Percentiles rank a stretch among this genome's conserved stretches.
Conservation (phyloP, 208 protist genomes). For the Blechomonas ayalai region DNA sequence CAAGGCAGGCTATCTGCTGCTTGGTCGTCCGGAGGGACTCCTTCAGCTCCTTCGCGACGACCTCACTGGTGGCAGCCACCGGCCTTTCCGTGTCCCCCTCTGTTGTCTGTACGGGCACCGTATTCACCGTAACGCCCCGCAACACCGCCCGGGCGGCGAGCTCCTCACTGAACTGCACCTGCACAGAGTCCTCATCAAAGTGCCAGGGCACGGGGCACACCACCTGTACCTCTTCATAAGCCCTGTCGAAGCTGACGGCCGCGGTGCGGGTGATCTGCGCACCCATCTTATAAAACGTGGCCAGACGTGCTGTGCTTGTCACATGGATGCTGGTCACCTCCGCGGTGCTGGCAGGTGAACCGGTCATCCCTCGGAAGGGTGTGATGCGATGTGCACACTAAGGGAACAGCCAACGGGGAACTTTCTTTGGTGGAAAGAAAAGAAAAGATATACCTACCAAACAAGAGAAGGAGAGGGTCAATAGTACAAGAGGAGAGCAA, state of each 20-base stretch:
- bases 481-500: not conserved
- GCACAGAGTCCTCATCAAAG: conserved; percentile 20
- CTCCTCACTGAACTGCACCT: conserved; percentile 16
- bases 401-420: not conserved
- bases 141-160: conserved; percentile 12
- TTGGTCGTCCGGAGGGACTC: not conserved
- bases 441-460: not conserved
- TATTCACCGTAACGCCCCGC: conserved; percentile 13
- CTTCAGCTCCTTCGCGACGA: conserved; percentile 5
- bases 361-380: not conserved
- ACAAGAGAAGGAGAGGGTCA: not conserved
- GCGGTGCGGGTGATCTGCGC: conserved; percentile 12
- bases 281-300: conserved; percentile 6
- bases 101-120: not conserved
- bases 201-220: conserved; percentile 7
- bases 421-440: not conserved
- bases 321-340: conserved; percentile 2
- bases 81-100: not conserved
- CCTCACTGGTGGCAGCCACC: not conserved
- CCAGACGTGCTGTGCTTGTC: conserved; percentile 5
- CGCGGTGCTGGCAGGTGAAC: not conserved
- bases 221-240: conserved; percentile 11
- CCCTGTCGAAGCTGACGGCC: conserved; percentile 2
- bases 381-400: not conserved
- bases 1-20: conserved; percentile 4